Percentiles rank a stretch among this genome's conserved stretches.
Conservation (phyloP, 331 rosid genomes). For the Quercus phellos region DNA sequence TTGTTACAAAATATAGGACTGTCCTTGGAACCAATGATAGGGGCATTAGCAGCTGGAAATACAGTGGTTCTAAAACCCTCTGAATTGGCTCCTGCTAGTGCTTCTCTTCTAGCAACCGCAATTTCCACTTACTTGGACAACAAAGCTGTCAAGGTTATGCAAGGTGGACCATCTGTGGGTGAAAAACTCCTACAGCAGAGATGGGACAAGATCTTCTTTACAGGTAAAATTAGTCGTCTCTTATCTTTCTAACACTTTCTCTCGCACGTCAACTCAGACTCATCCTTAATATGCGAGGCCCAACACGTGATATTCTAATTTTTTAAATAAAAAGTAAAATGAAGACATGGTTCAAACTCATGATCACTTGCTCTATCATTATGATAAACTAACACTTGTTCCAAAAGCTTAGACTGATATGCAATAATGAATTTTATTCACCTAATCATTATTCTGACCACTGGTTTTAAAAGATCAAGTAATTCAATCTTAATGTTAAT, state of each 20-base stretch:
- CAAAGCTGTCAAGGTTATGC: constrained; percentile 43
- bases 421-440: too few relatives aligned
- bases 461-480: not conserved
- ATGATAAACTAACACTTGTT: too few relatives aligned
- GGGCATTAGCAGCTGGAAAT: constrained; percentile 81
- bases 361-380: too few relatives aligned
- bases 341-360: too few relatives aligned
- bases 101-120: constrained; percentile 40
- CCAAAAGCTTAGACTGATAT: too few relatives aligned
- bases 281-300: too few relatives aligned
- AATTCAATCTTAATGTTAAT: not conserved
- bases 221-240: constrained; percentile 29
- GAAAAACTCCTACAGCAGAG: constrained; percentile 36
- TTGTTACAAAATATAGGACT: constrained; percentile 35
- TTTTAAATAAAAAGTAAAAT: too few relatives aligned
- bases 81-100: constrained; percentile 51
- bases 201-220: constrained; percentile 79
- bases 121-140: constrained; percentile 43
- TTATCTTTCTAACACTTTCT: not conserved
- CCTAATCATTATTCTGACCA: too few relatives aligned
- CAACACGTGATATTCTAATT: too few relatives aligned
- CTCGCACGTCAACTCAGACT: too few relatives aligned
- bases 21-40: constrained; percentile 72
- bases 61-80: constrained; percentile 54
- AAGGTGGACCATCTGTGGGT: constrained; percentile 56